A percentile compares a stretch with the other conserved stretches of the same genome.
These are phyloP conservation scores for Trichoderma sp. DNA, from an alignment of 2,329 filamentous ascomycete genomes.

Conservation along the genomic window DNA sequence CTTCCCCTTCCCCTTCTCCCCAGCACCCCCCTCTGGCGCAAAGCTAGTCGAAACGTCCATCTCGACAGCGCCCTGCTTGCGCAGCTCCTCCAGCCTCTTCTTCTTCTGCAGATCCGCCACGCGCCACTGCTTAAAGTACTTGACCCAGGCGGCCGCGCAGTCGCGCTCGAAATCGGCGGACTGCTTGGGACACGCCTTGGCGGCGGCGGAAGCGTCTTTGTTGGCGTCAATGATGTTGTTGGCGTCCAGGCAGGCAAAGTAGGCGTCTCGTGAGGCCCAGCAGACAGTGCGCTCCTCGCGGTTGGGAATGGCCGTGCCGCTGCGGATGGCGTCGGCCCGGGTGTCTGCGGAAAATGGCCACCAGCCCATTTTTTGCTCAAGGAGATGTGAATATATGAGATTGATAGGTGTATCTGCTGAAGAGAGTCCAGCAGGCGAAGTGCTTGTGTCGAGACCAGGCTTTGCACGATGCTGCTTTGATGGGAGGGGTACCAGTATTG, in stretches of 20 bases:
- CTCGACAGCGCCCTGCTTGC: slow-evolving; percentile 67
- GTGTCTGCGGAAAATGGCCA: slow-evolving; percentile 45
- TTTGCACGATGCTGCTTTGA: neutral
- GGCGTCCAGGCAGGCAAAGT: slow-evolving; percentile 83
- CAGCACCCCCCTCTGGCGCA: slow-evolving; percentile 34
- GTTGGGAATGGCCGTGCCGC: slow-evolving; percentile 71
- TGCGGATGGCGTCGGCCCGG: slow-evolving; percentile 54
- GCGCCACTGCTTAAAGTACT: slow-evolving; percentile 96
- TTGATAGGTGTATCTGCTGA: neutral
- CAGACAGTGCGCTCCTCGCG: slow-evolving; percentile 77
- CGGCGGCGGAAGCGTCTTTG: slow-evolving; percentile 42
- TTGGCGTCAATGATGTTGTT: slow-evolving; percentile 72
- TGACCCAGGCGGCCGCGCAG: slow-evolving; percentile 90
- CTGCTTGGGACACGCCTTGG: slow-evolving; percentile 42
- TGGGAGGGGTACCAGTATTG: neutral
- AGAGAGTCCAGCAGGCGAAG: neutral
- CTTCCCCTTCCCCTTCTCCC: slow-evolving; percentile 33
- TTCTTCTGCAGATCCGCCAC: slow-evolving; percentile 90
- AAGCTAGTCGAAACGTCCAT: slow-evolving; percentile 47
- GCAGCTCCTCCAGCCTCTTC: slow-evolving; percentile 71
- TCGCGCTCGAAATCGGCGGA: slow-evolving; percentile 69
- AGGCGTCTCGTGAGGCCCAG: slow-evolving; percentile 86
- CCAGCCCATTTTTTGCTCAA: slow-evolving; percentile 41
- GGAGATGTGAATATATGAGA: neutral
- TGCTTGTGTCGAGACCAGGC: neutral